Conservation (phyloP, 148 eudicot genomes). For the Dysphania ambrosioides region DNA sequence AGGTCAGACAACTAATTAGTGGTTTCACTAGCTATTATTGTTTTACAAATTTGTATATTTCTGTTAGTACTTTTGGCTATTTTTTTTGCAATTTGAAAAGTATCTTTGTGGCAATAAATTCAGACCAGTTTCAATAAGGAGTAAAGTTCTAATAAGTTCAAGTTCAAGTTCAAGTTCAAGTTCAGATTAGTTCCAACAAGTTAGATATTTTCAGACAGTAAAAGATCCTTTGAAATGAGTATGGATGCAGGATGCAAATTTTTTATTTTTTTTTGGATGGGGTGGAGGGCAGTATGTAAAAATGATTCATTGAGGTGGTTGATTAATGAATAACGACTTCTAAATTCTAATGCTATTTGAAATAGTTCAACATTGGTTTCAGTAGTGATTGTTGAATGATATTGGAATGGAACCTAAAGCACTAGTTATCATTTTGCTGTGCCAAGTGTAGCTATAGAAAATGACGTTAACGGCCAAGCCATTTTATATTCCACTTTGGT, state of each 20-base stretch:
- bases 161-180: too few relatives aligned
- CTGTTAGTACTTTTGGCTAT: background rate
- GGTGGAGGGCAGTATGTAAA: too few relatives aligned
- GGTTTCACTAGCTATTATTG: too few relatives aligned
- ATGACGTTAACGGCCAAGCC: background rate
- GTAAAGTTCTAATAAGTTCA: background rate
- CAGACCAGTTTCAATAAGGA: background rate
- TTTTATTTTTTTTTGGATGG: too few relatives aligned
- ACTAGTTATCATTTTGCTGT: background rate
- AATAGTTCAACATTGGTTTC: background rate
- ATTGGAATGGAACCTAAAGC: background rate
- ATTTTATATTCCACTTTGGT: background rate
- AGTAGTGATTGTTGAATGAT: background rate
- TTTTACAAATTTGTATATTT: too few relatives aligned
- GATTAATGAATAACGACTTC: background rate
- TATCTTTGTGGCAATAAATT: background rate
- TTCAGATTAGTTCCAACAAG: background rate
- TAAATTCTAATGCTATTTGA: background rate
- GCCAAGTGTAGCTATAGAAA: background rate
- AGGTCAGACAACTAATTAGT: too few relatives aligned
- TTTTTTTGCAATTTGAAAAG: background rate
- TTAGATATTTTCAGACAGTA: too few relatives aligned
- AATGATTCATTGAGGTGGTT: background rate
- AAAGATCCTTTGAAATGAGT: too few relatives aligned
- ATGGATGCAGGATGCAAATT: background rate